Percentiles rank a stretch among this genome's conserved stretches.
Evolutionary conservation across 1,284 basidiomycete genomes (phyloP).

Genomic region (Somion occarium): DNA sequence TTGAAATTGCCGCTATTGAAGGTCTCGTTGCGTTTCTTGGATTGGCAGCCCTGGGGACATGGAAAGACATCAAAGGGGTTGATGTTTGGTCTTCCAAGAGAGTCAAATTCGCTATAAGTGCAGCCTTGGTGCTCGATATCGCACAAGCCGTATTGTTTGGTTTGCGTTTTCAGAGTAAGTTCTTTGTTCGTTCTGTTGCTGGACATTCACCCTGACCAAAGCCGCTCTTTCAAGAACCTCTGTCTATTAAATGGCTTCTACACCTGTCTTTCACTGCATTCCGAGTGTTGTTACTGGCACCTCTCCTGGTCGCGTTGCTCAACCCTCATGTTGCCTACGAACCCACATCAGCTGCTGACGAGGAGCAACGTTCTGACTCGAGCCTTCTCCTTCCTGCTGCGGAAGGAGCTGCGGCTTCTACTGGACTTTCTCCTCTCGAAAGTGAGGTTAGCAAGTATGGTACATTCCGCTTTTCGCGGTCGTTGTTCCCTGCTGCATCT

Average conservation of each 20-base stretch:
- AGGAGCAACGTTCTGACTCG: conserved; percentile 39
- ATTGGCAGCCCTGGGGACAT: conserved; percentile 65
- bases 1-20: conserved; percentile 63
- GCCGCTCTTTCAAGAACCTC: too few species aligned
- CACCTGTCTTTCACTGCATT: conserved; percentile 61
- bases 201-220: conserved; percentile 10
- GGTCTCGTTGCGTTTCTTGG: conserved; percentile 66
- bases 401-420: conserved; percentile 35
- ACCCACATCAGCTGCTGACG: conserved; percentile 40
- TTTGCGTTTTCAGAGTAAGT: conserved; percentile 43
- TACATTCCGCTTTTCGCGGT: conserved; percentile 56
- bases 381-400: conserved; percentile 50
- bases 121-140: conserved; percentile 55
- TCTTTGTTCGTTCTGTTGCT: conserved; percentile 16
- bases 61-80: conserved; percentile 69
- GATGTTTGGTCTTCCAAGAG: conserved; percentile 64
- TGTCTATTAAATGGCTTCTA: conserved; percentile 42
- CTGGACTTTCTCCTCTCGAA: conserved; percentile 40
- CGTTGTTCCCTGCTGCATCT: conserved; percentile 42
- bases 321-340: conserved; percentile 60
- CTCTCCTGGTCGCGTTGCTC: conserved; percentile 35
- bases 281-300: conserved; percentile 58
- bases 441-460: conserved; percentile 63
- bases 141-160: conserved; percentile 52
- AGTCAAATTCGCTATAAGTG: conserved; percentile 47